Percentiles rank a stretch among this genome's conserved stretches.
Evolutionary conservation across 2,329 filamentous ascomycete genomes (phyloP).

Genomic region (Epichloe scottii): DNA sequence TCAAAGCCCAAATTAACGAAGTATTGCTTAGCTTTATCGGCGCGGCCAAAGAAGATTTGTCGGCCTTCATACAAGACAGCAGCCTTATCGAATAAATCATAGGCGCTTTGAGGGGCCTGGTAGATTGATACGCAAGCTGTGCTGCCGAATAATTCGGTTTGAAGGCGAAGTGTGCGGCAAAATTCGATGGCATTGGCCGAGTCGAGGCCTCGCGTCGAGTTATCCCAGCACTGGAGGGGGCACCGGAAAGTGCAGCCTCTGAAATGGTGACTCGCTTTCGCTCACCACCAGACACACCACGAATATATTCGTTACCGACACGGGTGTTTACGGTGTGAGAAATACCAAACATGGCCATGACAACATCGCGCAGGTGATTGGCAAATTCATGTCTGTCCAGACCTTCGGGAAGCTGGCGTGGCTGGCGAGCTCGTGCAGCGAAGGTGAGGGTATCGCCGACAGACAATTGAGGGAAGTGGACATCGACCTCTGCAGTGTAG

Average conservation of each 20-base stretch:
- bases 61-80: conserved; percentile 46
- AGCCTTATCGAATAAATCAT: conserved; percentile 51
- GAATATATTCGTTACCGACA: conserved; percentile 63
- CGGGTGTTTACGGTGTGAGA: conserved; percentile 59
- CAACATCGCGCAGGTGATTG: conserved; percentile 54
- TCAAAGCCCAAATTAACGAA: conserved; percentile 56
- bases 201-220: conserved; percentile 62
- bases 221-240: conserved; percentile 58
- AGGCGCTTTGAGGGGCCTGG: conserved; percentile 52
- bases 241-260: conserved; percentile 45
- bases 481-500: conserved; percentile 75
- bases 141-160: conserved; percentile 53
- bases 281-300: conserved; percentile 64
- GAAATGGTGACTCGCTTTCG: conserved; percentile 54
- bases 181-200: conserved; percentile 67
- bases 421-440: conserved; percentile 57
- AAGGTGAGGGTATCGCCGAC: conserved; percentile 73
- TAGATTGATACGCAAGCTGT: conserved; percentile 64
- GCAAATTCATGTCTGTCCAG: conserved; percentile 34
- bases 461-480: conserved; percentile 64
- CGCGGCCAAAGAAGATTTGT: conserved; percentile 51
- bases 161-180: conserved; percentile 54
- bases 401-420: conserved; percentile 46
- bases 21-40: conserved; percentile 48
- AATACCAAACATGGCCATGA: conserved; percentile 67